Conservation (phyloP, 768 basidiomycete genomes). For the Collybia sordida region DNA sequence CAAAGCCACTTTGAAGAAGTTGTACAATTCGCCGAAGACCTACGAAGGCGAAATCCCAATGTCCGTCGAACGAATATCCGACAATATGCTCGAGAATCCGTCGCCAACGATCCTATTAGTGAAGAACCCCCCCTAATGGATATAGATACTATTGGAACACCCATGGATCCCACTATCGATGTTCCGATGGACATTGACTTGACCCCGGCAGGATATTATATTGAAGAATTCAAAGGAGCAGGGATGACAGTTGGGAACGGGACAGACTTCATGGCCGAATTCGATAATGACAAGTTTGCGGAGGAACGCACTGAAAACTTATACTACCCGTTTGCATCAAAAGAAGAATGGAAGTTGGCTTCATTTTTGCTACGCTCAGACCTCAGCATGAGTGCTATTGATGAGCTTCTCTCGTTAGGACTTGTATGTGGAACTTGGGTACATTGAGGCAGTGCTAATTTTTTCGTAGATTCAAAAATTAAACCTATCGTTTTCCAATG, state of each 20-base stretch:
- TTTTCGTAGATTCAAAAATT: constrained; percentile 11
- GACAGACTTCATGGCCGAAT: constrained; percentile 22
- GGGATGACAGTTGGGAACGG: neutral
- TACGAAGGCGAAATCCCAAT: no score
- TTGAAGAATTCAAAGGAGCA: neutral
- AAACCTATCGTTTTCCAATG: constrained; percentile 21
- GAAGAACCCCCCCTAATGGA: no score
- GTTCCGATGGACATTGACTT: neutral
- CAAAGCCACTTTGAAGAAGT: no score
- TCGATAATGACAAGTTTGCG: constrained; percentile 22
- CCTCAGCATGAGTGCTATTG: constrained; percentile 26
- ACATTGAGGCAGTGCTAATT: neutral
- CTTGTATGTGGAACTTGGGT: constrained; percentile 14
- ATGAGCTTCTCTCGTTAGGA: constrained; percentile 24
- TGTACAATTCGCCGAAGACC: no score
- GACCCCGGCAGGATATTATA: neutral
- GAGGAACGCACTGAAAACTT: constrained; percentile 16
- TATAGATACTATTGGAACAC: no score
- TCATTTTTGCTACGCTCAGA: constrained; percentile 24
- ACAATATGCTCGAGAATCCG: no score
- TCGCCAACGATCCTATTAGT: no score
- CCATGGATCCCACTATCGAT: no score
- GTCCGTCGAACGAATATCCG: no score
- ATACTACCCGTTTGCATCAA: constrained; percentile 29
- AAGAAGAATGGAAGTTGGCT: constrained; percentile 31